Percentiles rank a stretch among this genome's conserved stretches.
Evolutionary conservation across 2,329 filamentous ascomycete species (phyloP).

Genomic region (Aspergillus versicolor): DNA sequence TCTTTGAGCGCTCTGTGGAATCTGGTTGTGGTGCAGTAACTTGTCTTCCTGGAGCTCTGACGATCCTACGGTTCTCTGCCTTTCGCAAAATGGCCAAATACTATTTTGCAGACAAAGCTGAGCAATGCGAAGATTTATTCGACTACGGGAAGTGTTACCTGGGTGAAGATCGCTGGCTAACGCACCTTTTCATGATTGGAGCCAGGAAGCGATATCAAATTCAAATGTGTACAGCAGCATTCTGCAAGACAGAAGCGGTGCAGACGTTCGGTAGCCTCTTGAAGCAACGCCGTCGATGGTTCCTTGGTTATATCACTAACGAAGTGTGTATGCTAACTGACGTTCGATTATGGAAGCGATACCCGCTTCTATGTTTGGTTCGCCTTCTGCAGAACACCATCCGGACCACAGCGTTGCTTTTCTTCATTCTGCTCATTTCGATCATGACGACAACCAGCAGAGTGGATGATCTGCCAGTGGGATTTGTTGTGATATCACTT

Average conservation of each 20-base stretch:
- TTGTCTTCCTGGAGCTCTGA: constrained; percentile 91
- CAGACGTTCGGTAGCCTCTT: constrained; percentile 81
- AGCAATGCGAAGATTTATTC: constrained; percentile 92
- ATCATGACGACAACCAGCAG: constrained; percentile 80
- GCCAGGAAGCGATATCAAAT: constrained; percentile 92
- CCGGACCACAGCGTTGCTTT: constrained; percentile 86
- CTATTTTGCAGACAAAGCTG: constrained; percentile 96
- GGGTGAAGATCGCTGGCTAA: constrained; percentile 94
- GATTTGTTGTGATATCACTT: constrained; percentile 89
- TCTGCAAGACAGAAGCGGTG: constrained; percentile 97
- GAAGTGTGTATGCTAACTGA: constrained; percentile 98
- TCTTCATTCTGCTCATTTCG: constrained; percentile 90
- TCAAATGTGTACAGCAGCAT: constrained; percentile 94
- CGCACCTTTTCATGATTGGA: constrained; percentile 98
- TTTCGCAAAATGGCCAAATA: constrained; percentile 97
- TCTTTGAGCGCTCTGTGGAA: constrained; percentile 94
- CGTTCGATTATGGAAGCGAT: constrained; percentile 83
- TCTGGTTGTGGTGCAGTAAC: constrained; percentile 93
- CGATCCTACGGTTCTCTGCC: constrained; percentile 91
- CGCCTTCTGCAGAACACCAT: constrained; percentile 97
- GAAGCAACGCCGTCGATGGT: constrained; percentile 95
- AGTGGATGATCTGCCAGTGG: constrained; percentile 77
- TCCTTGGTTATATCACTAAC: constrained; percentile 95
- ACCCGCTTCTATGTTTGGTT: constrained; percentile 80
- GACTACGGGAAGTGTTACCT: constrained; percentile 95